Evolutionary conservation across 352 stramenopile genomes (phyloP), one percentile per base, ranked within the genome.

Genomic region (Phytophthora agathidicida): DNA sequence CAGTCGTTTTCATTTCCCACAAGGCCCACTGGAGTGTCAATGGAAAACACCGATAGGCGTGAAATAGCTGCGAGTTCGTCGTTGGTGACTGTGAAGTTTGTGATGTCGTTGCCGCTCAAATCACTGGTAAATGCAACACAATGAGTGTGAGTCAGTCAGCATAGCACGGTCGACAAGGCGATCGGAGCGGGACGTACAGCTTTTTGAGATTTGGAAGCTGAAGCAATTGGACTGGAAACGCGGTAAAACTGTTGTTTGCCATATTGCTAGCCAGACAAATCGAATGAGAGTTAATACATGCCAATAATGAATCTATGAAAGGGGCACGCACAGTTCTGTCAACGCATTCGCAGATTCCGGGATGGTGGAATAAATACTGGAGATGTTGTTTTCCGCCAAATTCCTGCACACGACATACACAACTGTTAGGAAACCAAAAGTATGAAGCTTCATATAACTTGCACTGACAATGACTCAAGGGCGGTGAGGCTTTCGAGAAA

Each of bases 201-300:
- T 65, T 77, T 36, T 65, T 50, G 27, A 85, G 47, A 9, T 80
- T 73, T 7, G 58, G 56, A 17, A 85, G 69, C 31, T 67, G 68
- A 3, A 85, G 65, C n/a, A 80, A n/a, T 6, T 75, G 60, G 7
- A 22, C 17, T 7, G 73, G 75, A 28, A 85, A 79, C n/a, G 52
- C 31, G 5, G 58, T 65, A 23, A 85, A 75, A 5, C 49, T 63
- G 47, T 85, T 85, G 35, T 69, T 70, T 10, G 75, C 57, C 47
- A 85, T 55, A 48, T 77, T 81, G 32, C 75, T 84, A 26, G 4
- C 30, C 14, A 45, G 6, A 42, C 32, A 8, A 50, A 31, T 2
- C 5, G 7, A 24, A 35, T 3, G 17, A 46, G 4, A n/a, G n/a
- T n/a, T n/a, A n/a, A n/a, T n/a, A n/a, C n/a, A n/a, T n/a, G n/a